Evolutionary conservation across 306 rosid genomes (phyloP), one percentile per base, ranked within the genome.

Genomic region (Morella rubra): DNA sequence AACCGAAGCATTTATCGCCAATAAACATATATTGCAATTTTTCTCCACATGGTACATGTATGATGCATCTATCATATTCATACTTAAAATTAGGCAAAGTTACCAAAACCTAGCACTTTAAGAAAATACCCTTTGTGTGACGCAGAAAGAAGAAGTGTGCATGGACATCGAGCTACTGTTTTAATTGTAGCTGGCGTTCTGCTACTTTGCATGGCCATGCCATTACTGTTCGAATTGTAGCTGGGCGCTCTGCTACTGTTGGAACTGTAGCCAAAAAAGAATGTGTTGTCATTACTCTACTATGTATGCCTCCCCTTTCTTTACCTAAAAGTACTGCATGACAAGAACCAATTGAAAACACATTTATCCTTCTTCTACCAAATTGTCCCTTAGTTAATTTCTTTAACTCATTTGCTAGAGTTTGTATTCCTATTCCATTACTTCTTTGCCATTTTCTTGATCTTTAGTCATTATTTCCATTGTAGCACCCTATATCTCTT

Each of bases 61-160:
- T 20, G 49, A 76, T 40, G 44, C 73, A 59, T 76, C 65, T 72
- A 54, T 52, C 18, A 19, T 68, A 52, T 51, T 22, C 37, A 2
- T 32, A 32, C 37, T 32, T 32, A 32, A 32, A 32, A 32, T 58
- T 19, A 73, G 65, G 65, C 53, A 74, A 70, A 69, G 55, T 72
- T 79, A 73, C 70, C 69, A 70, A 37, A 32, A 78, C 40, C 62
- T 71, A 45, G 44, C 58, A 73, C 60, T 47, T 50, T n/a, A 56
- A 71, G 79, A 65, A 50, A 86, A 75, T 83, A 81, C 52, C 77
- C 73, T 78, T 78, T 83, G 68, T 85, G 77, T 80, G 77, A 71
- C 88, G 89, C 83, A 91, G 92, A 88, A 82, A 79, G 73, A 76
- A 69, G 81, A 91, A 84, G 76, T 49, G 68, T 20, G 70, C 78